Percentiles rank a stretch among this genome's conserved stretches.
phyloP scores from a whole-genome alignment of 1,284 basidiomycete genomes.

The Schizopora paradoxa region DNA sequence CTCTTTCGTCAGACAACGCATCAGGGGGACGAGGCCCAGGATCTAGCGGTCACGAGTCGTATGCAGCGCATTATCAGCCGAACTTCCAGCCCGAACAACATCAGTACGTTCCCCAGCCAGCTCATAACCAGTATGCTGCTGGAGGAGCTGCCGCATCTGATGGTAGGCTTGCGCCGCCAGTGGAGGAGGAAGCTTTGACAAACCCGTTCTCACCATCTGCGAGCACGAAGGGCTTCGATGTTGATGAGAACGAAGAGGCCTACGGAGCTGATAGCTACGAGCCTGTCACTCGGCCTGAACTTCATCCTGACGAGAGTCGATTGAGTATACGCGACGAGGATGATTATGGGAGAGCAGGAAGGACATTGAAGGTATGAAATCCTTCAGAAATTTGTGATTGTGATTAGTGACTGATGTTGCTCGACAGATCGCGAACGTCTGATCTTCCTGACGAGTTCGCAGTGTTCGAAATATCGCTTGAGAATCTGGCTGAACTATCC shows the following conservation, averaged over 20 bases:
- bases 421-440: not conserved
- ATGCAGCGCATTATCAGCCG: slow-evolving; percentile 24
- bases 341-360: slow-evolving; percentile 33
- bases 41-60: slow-evolving; percentile 23
- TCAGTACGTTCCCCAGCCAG: slow-evolving; percentile 17
- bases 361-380: slow-evolving; percentile 41
- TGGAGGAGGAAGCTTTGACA: slow-evolving; percentile 11
- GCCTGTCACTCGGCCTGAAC: slow-evolving; percentile 15
- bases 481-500: too few relatives aligned
- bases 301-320: slow-evolving; percentile 22
- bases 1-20: slow-evolving; percentile 12
- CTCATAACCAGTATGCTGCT: slow-evolving; percentile 18
- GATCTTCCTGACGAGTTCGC: too few relatives aligned
- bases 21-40: slow-evolving; percentile 22
- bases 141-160: slow-evolving; percentile 8
- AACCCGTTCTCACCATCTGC: slow-evolving; percentile 16
- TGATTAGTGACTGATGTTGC: not conserved
- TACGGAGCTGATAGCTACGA: slow-evolving; percentile 19
- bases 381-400: not conserved
- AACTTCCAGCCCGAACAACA: slow-evolving; percentile 13
- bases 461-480: too few relatives aligned
- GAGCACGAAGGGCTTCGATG: slow-evolving; percentile 12
- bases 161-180: slow-evolving; percentile 6
- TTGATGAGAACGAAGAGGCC: slow-evolving; percentile 23
- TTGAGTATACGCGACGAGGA: slow-evolving; percentile 33